These are phyloP conservation scores for Umbellularia californica DNA, from an alignment of 164 flowering plant genomes.

Conservation along the genomic window DNA sequence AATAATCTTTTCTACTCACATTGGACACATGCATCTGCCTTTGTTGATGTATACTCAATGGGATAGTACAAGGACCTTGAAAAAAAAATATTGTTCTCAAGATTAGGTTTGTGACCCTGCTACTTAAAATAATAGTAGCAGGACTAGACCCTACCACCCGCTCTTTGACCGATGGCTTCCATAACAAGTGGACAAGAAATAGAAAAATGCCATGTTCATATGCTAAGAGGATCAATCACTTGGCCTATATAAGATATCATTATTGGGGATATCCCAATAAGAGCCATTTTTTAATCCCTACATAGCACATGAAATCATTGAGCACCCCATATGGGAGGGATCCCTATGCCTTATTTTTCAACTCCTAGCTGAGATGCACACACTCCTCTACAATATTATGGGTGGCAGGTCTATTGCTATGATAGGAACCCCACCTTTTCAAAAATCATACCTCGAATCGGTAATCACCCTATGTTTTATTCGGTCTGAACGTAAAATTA, in stretches of 20 bases:
- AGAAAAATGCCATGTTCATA: background rate
- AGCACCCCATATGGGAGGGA: conserved; percentile 9
- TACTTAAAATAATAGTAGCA: background rate
- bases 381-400: too few species aligned
- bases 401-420: too few species aligned
- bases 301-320: conserved; percentile 17
- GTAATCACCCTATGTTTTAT: too few species aligned
- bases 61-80: too few species aligned
- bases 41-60: conserved; percentile 13
- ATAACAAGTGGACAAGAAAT: background rate
- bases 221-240: background rate
- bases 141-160: conserved; percentile 13
- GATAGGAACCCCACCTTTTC: too few species aligned
- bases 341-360: conserved; percentile 4
- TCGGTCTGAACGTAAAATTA: too few species aligned
- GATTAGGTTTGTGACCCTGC: background rate
- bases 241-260: background rate
- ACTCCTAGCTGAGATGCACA: conserved; percentile 1
- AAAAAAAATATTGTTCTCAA: conserved; percentile 6
- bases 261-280: conserved; percentile 11
- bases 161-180: background rate
- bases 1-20: background rate
- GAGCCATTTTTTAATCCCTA: background rate
- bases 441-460: too few species aligned
- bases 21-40: conserved; percentile 17